Conservation (phyloP, 2,329 filamentous ascomycete species). For the Nemania sp. region DNA sequence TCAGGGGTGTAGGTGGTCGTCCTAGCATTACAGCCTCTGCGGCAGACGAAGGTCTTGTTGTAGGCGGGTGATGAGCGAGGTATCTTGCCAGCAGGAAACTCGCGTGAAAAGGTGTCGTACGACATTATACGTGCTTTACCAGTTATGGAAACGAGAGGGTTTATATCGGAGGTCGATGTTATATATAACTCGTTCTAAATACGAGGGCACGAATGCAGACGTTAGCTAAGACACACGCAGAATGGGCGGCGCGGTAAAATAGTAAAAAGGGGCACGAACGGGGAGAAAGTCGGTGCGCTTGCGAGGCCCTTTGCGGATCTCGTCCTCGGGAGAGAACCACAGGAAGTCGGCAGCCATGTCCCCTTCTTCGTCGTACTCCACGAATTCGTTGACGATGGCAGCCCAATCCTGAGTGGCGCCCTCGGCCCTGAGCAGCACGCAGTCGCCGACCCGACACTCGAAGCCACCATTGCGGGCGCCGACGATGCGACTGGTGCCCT, state of each 20-base stretch:
- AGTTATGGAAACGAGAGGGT: conserved; percentile 85
- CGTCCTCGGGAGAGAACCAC: conserved; percentile 93
- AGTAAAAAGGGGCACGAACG: conserved; percentile 45
- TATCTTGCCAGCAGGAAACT: conserved; percentile 75
- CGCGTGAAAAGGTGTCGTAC: conserved; percentile 63
- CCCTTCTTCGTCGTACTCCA: conserved; percentile 71
- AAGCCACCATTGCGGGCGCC: conserved; percentile 84
- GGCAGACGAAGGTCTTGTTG: conserved; percentile 87
- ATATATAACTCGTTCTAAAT: conserved; percentile 86
- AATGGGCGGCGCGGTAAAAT: conserved; percentile 14
- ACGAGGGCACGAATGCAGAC: neutral
- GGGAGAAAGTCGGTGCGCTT: conserved; percentile 79
- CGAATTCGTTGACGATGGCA: conserved; percentile 82
- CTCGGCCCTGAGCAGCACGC: conserved; percentile 84
- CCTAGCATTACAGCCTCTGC: conserved; percentile 83
- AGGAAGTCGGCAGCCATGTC: conserved; percentile 86
- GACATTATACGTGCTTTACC: conserved; percentile 85
- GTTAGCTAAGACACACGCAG: conserved; percentile 14
- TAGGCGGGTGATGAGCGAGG: conserved; percentile 72
- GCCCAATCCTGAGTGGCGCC: conserved; percentile 89
- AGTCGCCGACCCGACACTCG: conserved; percentile 78
- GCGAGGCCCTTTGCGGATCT: conserved; percentile 81
- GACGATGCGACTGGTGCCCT: conserved; percentile 59
- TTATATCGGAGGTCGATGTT: conserved; percentile 83
- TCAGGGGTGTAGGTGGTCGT: conserved; percentile 91